Percentiles rank a stretch among this genome's conserved stretches.
phyloP scores from a whole-genome alignment of 176 grass and related monocot genomes.

The Canna indica region DNA sequence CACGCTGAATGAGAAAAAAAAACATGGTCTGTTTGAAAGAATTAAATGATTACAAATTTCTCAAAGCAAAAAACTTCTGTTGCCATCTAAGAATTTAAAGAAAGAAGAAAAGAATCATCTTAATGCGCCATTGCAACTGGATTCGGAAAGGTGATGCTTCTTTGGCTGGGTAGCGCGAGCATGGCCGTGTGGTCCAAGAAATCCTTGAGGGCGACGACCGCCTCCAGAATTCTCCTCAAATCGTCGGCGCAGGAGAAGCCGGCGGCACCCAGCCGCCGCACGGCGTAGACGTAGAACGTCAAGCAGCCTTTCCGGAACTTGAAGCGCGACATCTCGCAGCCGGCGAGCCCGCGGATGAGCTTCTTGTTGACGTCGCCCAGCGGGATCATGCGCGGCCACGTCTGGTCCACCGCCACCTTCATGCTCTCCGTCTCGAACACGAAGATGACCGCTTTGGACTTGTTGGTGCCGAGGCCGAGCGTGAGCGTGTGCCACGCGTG shows the following conservation, averaged over 20 bases:
- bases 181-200: slow-evolving; percentile 93
- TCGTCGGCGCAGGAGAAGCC: slow-evolving; percentile 81
- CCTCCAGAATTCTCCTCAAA: slow-evolving; percentile 53
- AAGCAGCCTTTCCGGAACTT: slow-evolving; percentile 97
- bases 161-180: slow-evolving; percentile 87
- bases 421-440: slow-evolving; percentile 90
- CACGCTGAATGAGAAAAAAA: background rate
- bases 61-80: background rate
- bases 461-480: slow-evolving; percentile 89
- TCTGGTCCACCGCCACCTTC: slow-evolving; percentile 72
- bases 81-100: background rate
- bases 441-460: slow-evolving; percentile 87
- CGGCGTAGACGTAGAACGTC: slow-evolving; percentile 94
- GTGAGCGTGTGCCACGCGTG: slow-evolving; percentile 97
- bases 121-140: slow-evolving; percentile 42
- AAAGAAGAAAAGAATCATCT: background rate
- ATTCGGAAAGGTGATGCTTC: slow-evolving; percentile 71
- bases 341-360: slow-evolving; percentile 77
- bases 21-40: background rate
- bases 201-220: slow-evolving; percentile 71
- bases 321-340: slow-evolving; percentile 90
- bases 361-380: slow-evolving; percentile 93
- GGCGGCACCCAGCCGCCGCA: slow-evolving; percentile 64
- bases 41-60: background rate
- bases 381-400: slow-evolving; percentile 71